phyloP scores from a whole-genome alignment of 345 rosid genomes.

The Eucalyptus melliodora region DNA sequence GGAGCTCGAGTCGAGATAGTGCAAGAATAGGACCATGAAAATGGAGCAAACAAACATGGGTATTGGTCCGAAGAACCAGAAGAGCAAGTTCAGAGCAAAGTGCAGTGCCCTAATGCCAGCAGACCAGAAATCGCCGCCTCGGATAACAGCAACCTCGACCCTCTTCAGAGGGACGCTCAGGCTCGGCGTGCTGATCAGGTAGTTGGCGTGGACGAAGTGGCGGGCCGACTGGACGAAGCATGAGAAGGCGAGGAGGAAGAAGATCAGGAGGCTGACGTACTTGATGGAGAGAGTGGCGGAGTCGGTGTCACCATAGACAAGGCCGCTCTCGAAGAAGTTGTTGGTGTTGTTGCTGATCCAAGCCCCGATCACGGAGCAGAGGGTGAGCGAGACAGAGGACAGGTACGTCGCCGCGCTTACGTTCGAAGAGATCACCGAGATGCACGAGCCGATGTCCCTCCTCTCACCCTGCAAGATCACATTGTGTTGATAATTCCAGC shows the following conservation, averaged over 20 bases:
- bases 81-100: conserved; percentile 47
- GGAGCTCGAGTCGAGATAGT: conserved; percentile 36
- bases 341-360: conserved; percentile 51
- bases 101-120: conserved; percentile 62
- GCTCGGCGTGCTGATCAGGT: conserved; percentile 48
- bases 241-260: conserved; percentile 54
- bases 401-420: conserved; percentile 53
- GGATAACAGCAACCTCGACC: conserved; percentile 26
- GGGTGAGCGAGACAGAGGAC: conserved; percentile 44
- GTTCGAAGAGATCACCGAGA: conserved; percentile 35
- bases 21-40: conserved; percentile 29
- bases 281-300: conserved; percentile 46
- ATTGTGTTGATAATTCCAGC: background rate
- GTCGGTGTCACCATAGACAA: conserved; percentile 2
- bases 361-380: conserved; percentile 73
- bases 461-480: background rate
- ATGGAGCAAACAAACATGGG: conserved; percentile 64
- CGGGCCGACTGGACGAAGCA: conserved; percentile 65
- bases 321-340: conserved; percentile 26
- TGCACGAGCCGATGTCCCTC: conserved; percentile 29
- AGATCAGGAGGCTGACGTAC: conserved; percentile 44
- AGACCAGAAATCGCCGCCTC: conserved; percentile 76
- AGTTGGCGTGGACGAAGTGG: conserved; percentile 56
- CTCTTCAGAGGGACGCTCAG: conserved; percentile 17
- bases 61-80: conserved; percentile 85